Percentiles rank a stretch among this genome's conserved stretches.
These are phyloP conservation scores for Scedosporium boydii DNA, from an alignment of 2,329 filamentous ascomycete genomes.

Conservation along the genomic window DNA sequence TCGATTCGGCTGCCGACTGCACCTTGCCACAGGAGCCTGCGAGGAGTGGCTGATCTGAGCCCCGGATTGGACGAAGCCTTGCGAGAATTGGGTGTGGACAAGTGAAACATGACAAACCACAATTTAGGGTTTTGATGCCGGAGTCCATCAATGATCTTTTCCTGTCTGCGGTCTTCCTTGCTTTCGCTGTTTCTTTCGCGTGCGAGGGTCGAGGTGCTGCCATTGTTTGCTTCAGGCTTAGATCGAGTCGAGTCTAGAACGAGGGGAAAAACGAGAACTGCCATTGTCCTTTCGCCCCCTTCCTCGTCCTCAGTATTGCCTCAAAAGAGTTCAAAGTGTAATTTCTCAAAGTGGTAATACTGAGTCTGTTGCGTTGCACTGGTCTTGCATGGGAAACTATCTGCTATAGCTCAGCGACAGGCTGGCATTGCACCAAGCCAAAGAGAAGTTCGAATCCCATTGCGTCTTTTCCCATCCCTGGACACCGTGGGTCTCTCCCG, in stretches of 20 bases:
- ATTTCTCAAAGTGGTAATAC: too few species aligned
- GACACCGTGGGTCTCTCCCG: neutral
- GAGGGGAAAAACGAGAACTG: neutral
- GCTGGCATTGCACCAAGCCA: neutral
- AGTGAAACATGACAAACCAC: neutral
- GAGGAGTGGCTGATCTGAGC: conserved; percentile 1
- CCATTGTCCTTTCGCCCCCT: too few species aligned
- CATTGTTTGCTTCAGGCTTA: neutral
- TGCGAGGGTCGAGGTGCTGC: too few species aligned
- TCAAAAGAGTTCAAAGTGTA: too few species aligned
- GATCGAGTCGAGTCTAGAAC: neutral
- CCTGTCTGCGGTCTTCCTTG: neutral
- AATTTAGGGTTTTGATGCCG: neutral
- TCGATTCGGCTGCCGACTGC: neutral
- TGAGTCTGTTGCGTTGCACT: neutral
- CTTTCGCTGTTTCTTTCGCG: neutral
- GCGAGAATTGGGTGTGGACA: neutral
- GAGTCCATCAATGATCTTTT: neutral
- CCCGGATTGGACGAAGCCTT: neutral
- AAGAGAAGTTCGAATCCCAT: neutral
- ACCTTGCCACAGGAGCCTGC: conserved; percentile 2
- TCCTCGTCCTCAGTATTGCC: too few species aligned
- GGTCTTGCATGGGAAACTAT: neutral
- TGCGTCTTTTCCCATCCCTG: neutral
- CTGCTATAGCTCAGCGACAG: neutral